Evolutionary conservation across 164 flowering plant genomes (phyloP).

Genomic region (Liriodendron chinense): DNA sequence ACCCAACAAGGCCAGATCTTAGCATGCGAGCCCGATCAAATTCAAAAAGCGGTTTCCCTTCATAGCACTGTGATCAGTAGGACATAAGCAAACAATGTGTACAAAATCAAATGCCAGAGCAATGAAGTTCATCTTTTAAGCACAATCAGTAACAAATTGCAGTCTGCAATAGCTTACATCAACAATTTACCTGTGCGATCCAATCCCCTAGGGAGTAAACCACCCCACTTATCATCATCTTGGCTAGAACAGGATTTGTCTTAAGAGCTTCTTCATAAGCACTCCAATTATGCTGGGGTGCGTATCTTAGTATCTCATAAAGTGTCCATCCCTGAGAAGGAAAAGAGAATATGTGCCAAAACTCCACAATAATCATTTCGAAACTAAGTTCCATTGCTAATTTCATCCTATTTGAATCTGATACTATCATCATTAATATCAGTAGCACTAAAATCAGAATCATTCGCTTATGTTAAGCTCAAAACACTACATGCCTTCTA

Average conservation of each 20-base stretch:
- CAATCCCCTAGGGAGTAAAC: conserved; percentile 89
- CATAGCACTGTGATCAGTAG: conserved; percentile 48
- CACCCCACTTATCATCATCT: conserved; percentile 78
- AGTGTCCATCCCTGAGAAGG: conserved; percentile 73
- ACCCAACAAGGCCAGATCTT: conserved; percentile 86
- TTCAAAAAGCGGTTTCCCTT: conserved; percentile 81
- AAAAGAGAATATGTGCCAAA: not conserved
- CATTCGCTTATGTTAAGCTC: not conserved
- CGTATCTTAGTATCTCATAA: conserved; percentile 68
- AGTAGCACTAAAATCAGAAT: not conserved
- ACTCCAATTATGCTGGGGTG: conserved; percentile 73
- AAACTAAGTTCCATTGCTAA: too few relatives aligned
- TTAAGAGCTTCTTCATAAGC: conserved; percentile 85
- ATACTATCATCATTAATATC: not conserved
- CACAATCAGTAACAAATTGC: not conserved
- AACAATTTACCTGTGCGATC: conserved; percentile 66
- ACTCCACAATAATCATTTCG: too few relatives aligned
- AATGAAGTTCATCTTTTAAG: not conserved
- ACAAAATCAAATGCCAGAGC: not conserved
- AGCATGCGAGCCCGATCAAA: conserved; percentile 68
- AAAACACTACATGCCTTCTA: not conserved
- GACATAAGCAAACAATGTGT: not conserved
- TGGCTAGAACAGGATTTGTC: conserved; percentile 75
- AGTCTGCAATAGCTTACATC: not conserved
- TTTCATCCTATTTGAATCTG: not conserved